phyloP scores from a whole-genome alignment of 805 yeast genomes.

The Wickerhamomyces rabaulensis region DNA sequence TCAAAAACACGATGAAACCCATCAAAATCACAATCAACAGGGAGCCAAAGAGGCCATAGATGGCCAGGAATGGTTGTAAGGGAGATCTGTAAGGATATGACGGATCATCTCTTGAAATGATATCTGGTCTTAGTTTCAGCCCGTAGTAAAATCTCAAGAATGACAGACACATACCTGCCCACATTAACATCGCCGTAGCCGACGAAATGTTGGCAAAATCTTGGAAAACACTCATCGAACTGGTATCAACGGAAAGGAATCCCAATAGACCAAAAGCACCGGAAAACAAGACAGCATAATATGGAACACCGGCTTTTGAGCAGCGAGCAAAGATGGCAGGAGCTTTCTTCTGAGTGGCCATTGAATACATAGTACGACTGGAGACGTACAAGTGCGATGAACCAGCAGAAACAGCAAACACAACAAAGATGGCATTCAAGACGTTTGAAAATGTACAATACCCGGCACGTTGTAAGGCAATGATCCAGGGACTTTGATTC shows the following conservation, averaged over 20 bases:
- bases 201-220: conserved; percentile 64
- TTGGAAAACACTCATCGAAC: conserved; percentile 59
- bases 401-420: conserved; percentile 51
- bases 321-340: conserved; percentile 56
- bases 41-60: conserved; percentile 55
- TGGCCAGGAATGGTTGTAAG: conserved; percentile 64
- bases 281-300: conserved; percentile 58
- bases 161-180: conserved; percentile 69
- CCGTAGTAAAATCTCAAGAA: conserved; percentile 63
- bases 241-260: conserved; percentile 50
- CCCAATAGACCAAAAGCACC: conserved; percentile 57
- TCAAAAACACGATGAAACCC: conserved; percentile 60
- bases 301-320: conserved; percentile 64
- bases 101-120: conserved; percentile 55
- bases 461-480: conserved; percentile 50
- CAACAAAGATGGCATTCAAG: conserved; percentile 44
- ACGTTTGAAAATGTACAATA: conserved; percentile 43
- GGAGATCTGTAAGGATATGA: conserved; percentile 67
- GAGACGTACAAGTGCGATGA: conserved; percentile 52
- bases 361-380: conserved; percentile 49
- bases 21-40: conserved; percentile 44
- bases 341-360: conserved; percentile 52
- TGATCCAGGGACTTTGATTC: conserved; percentile 55
- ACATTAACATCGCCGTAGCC: conserved; percentile 71
- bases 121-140: conserved; percentile 54